These are phyloP conservation scores for Yamadazyma atlantica DNA, from an alignment of 1,139 yeast species.

Conservation along the genomic window DNA sequence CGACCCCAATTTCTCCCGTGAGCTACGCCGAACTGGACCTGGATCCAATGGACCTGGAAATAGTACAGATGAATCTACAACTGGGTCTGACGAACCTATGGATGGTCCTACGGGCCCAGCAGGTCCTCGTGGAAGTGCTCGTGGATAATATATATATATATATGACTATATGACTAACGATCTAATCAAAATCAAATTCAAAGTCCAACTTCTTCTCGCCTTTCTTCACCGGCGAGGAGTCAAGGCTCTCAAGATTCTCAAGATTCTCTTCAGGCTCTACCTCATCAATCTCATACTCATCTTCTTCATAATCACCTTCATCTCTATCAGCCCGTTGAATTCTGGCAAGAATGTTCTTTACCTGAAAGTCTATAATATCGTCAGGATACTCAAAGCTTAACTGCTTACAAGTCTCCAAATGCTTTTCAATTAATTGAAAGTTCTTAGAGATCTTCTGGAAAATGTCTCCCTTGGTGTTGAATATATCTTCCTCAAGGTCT, in stretches of 20 bases:
- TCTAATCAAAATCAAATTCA: constrained; percentile 30
- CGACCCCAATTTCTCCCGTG: constrained; percentile 9
- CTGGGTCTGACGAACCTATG: no score
- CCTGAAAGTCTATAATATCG: constrained; percentile 20
- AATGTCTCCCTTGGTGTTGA: constrained; percentile 13
- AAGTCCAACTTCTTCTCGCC: constrained; percentile 23
- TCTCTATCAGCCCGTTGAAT: constrained; percentile 11
- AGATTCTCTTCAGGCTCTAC: constrained; percentile 9
- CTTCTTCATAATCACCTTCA: constrained; percentile 5
- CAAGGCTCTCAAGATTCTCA: constrained; percentile 5
- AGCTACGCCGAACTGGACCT: no score
- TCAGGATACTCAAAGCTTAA: constrained; percentile 31
- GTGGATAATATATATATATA: not conserved
- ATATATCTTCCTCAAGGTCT: constrained; percentile 4
- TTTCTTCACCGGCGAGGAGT: no score
- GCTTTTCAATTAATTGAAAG: constrained; percentile 18
- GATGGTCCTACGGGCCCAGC: no score
- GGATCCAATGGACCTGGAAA: no score
- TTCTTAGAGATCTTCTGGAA: constrained; percentile 13
- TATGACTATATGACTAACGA: constrained; percentile 4
- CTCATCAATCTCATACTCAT: constrained; percentile 11
- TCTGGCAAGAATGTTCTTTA: constrained; percentile 5
- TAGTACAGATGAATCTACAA: no score
- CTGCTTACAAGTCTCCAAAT: constrained; percentile 29
- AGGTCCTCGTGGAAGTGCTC: no score